phyloP scores from a whole-genome alignment of 2,329 filamentous ascomycete genomes.

The Penicillium freii region DNA sequence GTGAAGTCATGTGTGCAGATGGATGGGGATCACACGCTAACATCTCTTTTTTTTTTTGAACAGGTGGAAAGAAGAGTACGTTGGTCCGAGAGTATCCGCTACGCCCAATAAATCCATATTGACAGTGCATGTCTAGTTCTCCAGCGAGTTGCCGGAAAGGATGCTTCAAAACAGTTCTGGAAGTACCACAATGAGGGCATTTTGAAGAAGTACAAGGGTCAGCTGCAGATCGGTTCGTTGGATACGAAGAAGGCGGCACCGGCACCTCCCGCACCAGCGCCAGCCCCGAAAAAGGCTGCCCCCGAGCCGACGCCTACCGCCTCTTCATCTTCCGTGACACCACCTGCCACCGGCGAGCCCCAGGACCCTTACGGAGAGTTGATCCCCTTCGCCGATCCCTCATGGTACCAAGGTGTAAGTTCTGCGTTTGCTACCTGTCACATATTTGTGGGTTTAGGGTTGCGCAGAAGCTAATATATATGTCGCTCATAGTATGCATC shows the following conservation, averaged over 20 bases:
- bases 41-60: neutral
- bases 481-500: constrained; percentile 71
- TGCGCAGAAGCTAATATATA: constrained; percentile 8
- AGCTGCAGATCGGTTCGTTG: constrained; percentile 68
- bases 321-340: constrained; percentile 44
- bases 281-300: constrained; percentile 50
- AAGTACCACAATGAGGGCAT: constrained; percentile 63
- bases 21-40: constrained; percentile 4
- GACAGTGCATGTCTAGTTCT: constrained; percentile 50
- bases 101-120: constrained; percentile 13
- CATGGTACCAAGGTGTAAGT: constrained; percentile 90
- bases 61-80: constrained; percentile 70
- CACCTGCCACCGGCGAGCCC: constrained; percentile 62
- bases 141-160: constrained; percentile 63
- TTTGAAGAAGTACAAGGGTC: constrained; percentile 61
- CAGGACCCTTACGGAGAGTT: constrained; percentile 82
- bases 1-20: constrained; percentile 8
- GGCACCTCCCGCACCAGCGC: constrained; percentile 26
- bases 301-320: constrained; percentile 55
- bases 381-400: constrained; percentile 87
- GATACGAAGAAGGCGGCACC: constrained; percentile 70
- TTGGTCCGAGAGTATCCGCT: constrained; percentile 7
- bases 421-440: constrained; percentile 18
- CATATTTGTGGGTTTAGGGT: neutral
- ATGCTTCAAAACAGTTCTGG: constrained; percentile 68